A percentile compares a stretch with the other conserved stretches of the same genome.
Evolutionary conservation across 2,329 filamentous ascomycete species (phyloP).

Genomic region (Biscogniauxia sp.): DNA sequence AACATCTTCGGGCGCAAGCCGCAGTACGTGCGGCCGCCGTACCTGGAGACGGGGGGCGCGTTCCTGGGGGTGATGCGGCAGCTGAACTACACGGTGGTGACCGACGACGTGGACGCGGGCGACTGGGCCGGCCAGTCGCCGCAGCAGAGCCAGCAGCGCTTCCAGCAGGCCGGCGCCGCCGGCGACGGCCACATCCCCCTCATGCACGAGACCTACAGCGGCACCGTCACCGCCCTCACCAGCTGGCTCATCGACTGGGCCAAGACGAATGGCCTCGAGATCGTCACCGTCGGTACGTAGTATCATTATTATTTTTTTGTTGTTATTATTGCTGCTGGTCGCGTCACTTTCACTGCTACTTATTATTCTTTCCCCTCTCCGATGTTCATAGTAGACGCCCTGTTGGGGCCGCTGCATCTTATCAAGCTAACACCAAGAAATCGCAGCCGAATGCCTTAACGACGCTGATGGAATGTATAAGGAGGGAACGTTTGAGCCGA

Average conservation of each 20-base stretch:
- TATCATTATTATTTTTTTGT: neutral
- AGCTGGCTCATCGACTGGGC: constrained; percentile 52
- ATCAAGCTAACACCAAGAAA: neutral
- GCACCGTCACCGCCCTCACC: constrained; percentile 47
- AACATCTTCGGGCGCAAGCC: constrained; percentile 50
- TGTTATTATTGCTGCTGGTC: too few species aligned
- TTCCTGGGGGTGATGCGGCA: constrained; percentile 41
- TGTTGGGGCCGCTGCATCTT: too few species aligned
- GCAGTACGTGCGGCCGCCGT: constrained; percentile 49
- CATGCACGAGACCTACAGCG: constrained; percentile 54
- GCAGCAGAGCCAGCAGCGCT: constrained; percentile 51
- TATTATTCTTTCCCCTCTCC: neutral
- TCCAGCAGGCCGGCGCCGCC: constrained; percentile 41
- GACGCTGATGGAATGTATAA: constrained; percentile 42
- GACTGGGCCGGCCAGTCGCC: constrained; percentile 57
- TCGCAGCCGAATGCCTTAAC: constrained; percentile 41
- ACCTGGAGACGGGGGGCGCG: constrained; percentile 46
- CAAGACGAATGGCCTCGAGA: constrained; percentile 43
- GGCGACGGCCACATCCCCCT: constrained; percentile 54
- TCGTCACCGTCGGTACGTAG: constrained; percentile 49
- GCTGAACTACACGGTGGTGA: constrained; percentile 59
- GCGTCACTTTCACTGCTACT: too few species aligned
- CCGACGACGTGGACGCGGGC: constrained; percentile 59
- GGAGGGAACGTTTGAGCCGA: constrained; percentile 26
- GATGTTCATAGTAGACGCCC: too few species aligned